Evolutionary conservation across 2,329 filamentous ascomycete genomes (phyloP).

Genomic region (Fusarium kyushuense): DNA sequence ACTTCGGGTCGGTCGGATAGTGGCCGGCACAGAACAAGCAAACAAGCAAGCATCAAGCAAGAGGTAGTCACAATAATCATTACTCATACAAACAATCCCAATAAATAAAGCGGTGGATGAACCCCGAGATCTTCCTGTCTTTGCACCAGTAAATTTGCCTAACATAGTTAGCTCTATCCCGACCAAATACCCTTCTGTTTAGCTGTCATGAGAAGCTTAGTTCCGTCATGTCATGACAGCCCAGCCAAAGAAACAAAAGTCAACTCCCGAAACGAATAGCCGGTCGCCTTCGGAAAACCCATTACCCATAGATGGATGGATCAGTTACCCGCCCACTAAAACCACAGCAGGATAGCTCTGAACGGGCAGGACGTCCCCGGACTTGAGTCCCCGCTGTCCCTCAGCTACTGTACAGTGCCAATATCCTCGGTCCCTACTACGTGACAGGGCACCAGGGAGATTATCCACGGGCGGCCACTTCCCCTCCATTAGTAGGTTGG

Average conservation of each 20-base stretch:
- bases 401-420: constrained; percentile 21
- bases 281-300: constrained; percentile 44
- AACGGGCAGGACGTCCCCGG: constrained; percentile 22
- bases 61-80: constrained; percentile 28
- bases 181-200: neutral
- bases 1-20: constrained; percentile 38
- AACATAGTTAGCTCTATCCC: constrained; percentile 15
- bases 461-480: constrained; percentile 25
- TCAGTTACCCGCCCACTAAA: constrained; percentile 31
- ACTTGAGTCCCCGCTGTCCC: constrained; percentile 42
- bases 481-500: constrained; percentile 1
- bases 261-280: constrained; percentile 48
- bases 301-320: constrained; percentile 29
- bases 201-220: constrained; percentile 23
- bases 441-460: constrained; percentile 14
- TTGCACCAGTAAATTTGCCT: constrained; percentile 3
- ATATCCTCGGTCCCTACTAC: constrained; percentile 38
- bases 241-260: neutral
- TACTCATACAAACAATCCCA: constrained; percentile 33
- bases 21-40: constrained; percentile 17
- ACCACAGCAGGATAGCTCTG: constrained; percentile 11
- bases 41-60: neutral
- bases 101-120: constrained; percentile 33
- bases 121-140: constrained; percentile 27
- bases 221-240: constrained; percentile 38